Conservation (phyloP, 805 yeast genomes). For the Yarrowia porcina region DNA sequence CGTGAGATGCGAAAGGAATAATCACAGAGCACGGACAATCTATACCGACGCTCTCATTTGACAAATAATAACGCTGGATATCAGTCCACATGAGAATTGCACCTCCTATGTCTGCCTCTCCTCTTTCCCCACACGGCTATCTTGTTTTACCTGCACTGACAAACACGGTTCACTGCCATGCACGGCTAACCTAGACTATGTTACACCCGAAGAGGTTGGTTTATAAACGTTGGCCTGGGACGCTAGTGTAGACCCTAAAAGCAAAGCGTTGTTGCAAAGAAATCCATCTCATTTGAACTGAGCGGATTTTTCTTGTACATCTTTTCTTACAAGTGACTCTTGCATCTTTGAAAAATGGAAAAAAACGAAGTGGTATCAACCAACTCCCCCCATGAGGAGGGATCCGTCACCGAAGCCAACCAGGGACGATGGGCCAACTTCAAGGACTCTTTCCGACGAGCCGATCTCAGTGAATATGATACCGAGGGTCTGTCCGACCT, state of each 20-base stretch:
- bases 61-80: neutral
- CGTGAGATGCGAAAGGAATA: neutral
- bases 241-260: constrained; percentile 10
- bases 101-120: neutral
- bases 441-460: constrained; percentile 36
- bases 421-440: constrained; percentile 15
- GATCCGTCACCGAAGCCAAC: constrained; percentile 7
- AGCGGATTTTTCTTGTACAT: neutral
- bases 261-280: neutral
- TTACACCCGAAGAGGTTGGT: neutral
- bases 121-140: constrained; percentile 22
- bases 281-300: constrained; percentile 24
- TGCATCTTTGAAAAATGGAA: constrained; percentile 5
- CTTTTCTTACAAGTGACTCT: neutral
- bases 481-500: constrained; percentile 40
- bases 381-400: constrained; percentile 5
- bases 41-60: neutral
- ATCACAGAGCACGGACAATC: neutral
- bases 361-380: constrained; percentile 2
- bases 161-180: neutral
- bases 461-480: constrained; percentile 42
- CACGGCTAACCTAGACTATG: constrained; percentile 10
- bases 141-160: neutral
- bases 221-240: neutral
- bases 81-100: constrained; percentile 16